A percentile compares a stretch with the other conserved stretches of the same genome.
These are phyloP conservation scores for Ceratobasidium sp. DNA, from an alignment of 1,284 basidiomycete genomes.

Conservation along the genomic window DNA sequence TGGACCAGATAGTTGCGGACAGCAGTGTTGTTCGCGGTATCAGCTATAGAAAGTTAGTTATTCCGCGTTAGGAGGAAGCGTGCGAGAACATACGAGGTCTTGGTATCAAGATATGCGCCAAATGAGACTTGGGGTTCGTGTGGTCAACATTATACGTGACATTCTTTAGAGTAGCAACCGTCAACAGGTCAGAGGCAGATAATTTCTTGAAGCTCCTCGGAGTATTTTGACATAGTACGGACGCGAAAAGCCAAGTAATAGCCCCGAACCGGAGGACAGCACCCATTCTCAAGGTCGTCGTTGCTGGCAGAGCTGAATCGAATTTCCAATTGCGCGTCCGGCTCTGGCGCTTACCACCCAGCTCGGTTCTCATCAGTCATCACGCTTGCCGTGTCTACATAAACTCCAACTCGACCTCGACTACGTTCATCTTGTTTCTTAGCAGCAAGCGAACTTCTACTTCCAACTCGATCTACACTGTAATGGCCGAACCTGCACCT, in stretches of 20 bases:
- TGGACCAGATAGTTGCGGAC: constrained; percentile 79
- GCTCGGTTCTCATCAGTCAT: constrained; percentile 12
- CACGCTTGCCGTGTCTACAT: background rate
- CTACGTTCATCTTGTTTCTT: background rate
- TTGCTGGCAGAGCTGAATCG: constrained; percentile 29
- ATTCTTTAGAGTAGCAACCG: constrained; percentile 63
- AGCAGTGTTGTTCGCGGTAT: constrained; percentile 75
- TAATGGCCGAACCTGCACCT: constrained; percentile 39
- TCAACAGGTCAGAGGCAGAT: constrained; percentile 60
- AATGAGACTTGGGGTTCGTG: constrained; percentile 68
- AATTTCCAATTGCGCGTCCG: constrained; percentile 18
- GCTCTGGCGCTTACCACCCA: constrained; percentile 18
- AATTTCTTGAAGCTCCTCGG: constrained; percentile 49
- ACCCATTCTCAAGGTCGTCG: constrained; percentile 11
- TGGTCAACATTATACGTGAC: constrained; percentile 71
- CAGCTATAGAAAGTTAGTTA: constrained; percentile 57
- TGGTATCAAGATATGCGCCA: constrained; percentile 82
- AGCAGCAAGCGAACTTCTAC: too few relatives aligned
- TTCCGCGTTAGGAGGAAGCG: background rate
- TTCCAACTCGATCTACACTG: background rate
- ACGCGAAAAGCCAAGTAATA: constrained; percentile 21
- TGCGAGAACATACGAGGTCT: constrained; percentile 65
- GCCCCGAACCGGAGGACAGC: constrained; percentile 7
- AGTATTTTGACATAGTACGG: constrained; percentile 20
- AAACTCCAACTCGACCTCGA: constrained; percentile 4